These are phyloP conservation scores for Plectosphaerella sp. DNA, from an alignment of 2,329 filamentous ascomycete species.

Conservation along the genomic window DNA sequence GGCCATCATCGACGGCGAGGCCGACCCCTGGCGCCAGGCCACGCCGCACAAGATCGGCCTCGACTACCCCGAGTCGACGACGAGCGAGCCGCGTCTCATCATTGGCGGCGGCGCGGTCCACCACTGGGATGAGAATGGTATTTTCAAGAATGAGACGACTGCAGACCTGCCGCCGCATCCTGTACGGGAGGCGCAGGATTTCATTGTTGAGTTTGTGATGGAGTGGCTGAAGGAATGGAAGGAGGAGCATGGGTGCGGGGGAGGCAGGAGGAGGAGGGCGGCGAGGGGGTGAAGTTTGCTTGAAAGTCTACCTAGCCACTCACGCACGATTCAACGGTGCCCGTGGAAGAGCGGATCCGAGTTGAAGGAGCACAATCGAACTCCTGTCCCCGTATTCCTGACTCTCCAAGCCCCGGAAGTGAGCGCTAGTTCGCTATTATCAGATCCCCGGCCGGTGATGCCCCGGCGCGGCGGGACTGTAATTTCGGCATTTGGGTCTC, in stretches of 20 bases:
- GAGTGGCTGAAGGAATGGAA: slow-evolving; percentile 63
- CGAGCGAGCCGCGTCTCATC: slow-evolving; percentile 65
- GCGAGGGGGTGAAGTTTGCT: no score
- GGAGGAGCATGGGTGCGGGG: slow-evolving; percentile 5
- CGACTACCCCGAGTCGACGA: slow-evolving; percentile 51
- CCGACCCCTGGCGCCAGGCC: slow-evolving; percentile 75
- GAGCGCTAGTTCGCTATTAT: no score
- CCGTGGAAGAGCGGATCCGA: no score
- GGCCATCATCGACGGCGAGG: slow-evolving; percentile 71
- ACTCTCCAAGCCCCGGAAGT: no score
- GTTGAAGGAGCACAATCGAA: no score
- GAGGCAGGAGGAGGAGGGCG: not conserved
- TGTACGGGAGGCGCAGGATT: slow-evolving; percentile 53
- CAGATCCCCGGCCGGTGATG: no score
- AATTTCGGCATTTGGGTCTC: no score
- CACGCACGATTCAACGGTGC: no score
- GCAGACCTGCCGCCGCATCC: slow-evolving; percentile 51
- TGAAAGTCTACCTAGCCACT: no score
- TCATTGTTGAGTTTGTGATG: slow-evolving; percentile 58
- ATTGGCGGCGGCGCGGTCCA: slow-evolving; percentile 68
- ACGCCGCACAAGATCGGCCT: slow-evolving; percentile 65
- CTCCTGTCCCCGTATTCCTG: no score
- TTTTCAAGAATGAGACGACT: slow-evolving; percentile 60
- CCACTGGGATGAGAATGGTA: slow-evolving; percentile 73
- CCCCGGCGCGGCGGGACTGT: no score